Evolutionary conservation across 2,329 filamentous ascomycete genomes (phyloP).

Genomic region (Penicillium sp.): DNA sequence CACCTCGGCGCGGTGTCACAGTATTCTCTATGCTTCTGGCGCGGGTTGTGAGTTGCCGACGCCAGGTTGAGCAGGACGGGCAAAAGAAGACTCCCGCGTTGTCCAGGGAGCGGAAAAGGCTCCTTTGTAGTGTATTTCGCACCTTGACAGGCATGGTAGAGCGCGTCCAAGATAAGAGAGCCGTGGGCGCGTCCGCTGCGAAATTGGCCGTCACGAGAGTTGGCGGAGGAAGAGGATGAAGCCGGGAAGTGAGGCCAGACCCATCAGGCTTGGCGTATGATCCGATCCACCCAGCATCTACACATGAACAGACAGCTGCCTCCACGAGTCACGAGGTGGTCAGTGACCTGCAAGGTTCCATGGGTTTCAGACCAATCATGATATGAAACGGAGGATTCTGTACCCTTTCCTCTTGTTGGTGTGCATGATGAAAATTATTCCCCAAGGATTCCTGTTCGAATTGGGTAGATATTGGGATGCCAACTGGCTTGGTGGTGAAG

Average conservation of each 20-base stretch:
- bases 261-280: slow-evolving; percentile 16
- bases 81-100: slow-evolving; percentile 30
- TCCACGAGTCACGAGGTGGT: not conserved
- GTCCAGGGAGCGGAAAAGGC: slow-evolving; percentile 27
- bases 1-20: slow-evolving; percentile 9
- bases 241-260: slow-evolving; percentile 14
- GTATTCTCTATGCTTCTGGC: slow-evolving; percentile 11
- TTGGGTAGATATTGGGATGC: too few relatives aligned
- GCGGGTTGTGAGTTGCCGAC: slow-evolving; percentile 29
- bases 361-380: too few relatives aligned
- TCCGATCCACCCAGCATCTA: not conserved
- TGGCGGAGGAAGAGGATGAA: slow-evolving; percentile 11
- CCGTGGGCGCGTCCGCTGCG: slow-evolving; percentile 2
- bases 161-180: not conserved
- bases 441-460: too few relatives aligned
- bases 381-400: too few relatives aligned
- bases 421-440: too few relatives aligned
- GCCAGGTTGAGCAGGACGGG: slow-evolving; percentile 37
- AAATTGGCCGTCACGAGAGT: not conserved
- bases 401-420: too few relatives aligned
- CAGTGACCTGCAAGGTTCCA: too few relatives aligned
- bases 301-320: not conserved
- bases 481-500: too few relatives aligned
- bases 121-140: slow-evolving; percentile 31
- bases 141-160: slow-evolving; percentile 37